These are phyloP conservation scores for Circinella umbellata DNA, from an alignment of 371 early-diverging fungal species.

Conservation along the genomic window DNA sequence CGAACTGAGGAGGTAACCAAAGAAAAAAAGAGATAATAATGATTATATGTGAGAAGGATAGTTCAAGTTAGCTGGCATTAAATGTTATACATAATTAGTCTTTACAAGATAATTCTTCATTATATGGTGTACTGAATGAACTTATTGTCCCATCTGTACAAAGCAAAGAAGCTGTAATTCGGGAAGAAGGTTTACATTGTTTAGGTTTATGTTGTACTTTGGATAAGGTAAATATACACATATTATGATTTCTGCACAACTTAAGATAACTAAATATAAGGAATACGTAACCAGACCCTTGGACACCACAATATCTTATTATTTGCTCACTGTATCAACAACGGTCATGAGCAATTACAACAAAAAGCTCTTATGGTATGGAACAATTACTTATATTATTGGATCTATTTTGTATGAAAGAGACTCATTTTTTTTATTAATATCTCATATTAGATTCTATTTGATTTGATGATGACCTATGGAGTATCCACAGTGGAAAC, in stretches of 20 bases:
- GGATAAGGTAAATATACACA: constrained; percentile 44
- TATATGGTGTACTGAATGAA: constrained; percentile 81
- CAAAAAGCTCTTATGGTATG: constrained; percentile 54
- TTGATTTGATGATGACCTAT: constrained; percentile 64
- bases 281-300: constrained; percentile 29
- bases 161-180: constrained; percentile 67
- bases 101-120: constrained; percentile 73
- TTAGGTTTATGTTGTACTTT: constrained; percentile 78
- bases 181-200: constrained; percentile 82
- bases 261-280: neutral
- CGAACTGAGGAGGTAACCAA: constrained; percentile 63
- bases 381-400: neutral
- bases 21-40: neutral
- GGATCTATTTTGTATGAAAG: neutral
- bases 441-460: constrained; percentile 52
- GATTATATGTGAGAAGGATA: neutral
- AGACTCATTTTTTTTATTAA: neutral
- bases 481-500: constrained; percentile 42
- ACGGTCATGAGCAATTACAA: constrained; percentile 51
- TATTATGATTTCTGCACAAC: neutral
- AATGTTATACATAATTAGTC: constrained; percentile 25
- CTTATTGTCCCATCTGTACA: constrained; percentile 82
- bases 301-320: constrained; percentile 52
- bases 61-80: neutral
- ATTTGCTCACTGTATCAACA: constrained; percentile 48